Evolutionary conservation across 768 basidiomycete genomes (phyloP), one percentile per base, ranked within the genome.

Genomic region (Lactifluus piperatus): DNA sequence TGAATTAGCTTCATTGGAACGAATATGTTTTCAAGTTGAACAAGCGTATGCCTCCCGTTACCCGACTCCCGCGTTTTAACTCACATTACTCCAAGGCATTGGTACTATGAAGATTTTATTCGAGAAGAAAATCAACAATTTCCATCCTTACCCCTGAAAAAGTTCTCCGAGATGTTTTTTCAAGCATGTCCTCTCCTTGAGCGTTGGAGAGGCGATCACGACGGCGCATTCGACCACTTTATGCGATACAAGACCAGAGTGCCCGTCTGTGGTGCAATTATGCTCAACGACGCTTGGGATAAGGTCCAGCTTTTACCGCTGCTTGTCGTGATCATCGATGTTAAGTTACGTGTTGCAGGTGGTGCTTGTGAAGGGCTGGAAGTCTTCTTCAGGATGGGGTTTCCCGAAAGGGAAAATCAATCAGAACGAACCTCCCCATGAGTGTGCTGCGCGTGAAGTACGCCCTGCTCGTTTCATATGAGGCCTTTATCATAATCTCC

Each of bases 361-460:
- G 68, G 79, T 99, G n/a, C 81, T 99, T 60, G 97, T 99, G 58
- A 94, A 97, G 73, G 97, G 97, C 7, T 98, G 92, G 92, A 97
- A 97, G 72, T 84, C 91, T 36, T 90, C 87, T 20, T 90, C 97
- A 2, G 91, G 93, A 7, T 99, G 97, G 97, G 88, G 92, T n/a
- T 99, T 98, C 72, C 97, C 97, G 7, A 91, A 95, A 70, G 97
- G 97, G n/a, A 99, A 99, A 75, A 98, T 98, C 71, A 99, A 99
- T 67, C 86, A 94, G 70, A 82, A 88, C 60, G 97, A 99, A 70
- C 83, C 86, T 8, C 81, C 85, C 56, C 79, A 81, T 50, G 80
- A 79, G 55, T 99, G 97, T 72, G 97, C 95, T 2, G 79, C 90
- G 54, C 84, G 97, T 71, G 97, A 99, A 76, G 95, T 94, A 62